Base-by-base conservation (phyloP, 768 basidiomycete genomes). In the Auriscalpium microsporum region DNA sequence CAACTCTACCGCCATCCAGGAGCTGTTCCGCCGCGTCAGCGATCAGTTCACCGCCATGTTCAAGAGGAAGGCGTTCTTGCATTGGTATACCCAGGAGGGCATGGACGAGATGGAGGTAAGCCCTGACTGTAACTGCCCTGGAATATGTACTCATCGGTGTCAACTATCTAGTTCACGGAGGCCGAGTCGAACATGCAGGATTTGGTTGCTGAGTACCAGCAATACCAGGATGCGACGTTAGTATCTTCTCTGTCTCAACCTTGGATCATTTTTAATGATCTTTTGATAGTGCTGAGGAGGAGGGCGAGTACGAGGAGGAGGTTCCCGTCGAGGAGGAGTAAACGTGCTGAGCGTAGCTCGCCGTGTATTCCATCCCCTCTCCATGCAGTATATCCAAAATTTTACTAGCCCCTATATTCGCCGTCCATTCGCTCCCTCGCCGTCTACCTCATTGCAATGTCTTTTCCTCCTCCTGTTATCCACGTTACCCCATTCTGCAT, bases 181-280 rank as follows among this genome's bases (percentile, higher is more conserved):
- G 95, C 94, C 55, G 94, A 98, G 75, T 94, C 90, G 61, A 97
- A 97, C 82, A 94, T 97, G 93, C 93, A 96, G 70, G 95, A 97
- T 77, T 78, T 98, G 61, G 90, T 97, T 58, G 92, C 94, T 51
- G 95, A 98, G 75, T 97, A 96, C 75, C 92, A 95, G 69, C 91
- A 93, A 73, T 93, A 93, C 75, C 90, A 93, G 75, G 90, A 93
- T 67, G 90, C 90, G 45, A 92, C 90, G 88, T 92, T 72, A 59
- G 89, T 83, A 13, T n/a, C 36, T 33, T 47, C 21, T 48, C 57
- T 45, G 14, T 34, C 34, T 50, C 4, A 59, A 35, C 4, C 5
- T 7, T 4, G 3, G 1, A 40, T 11, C 16, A 17, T 5, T 28
- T n/a, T 58, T 66, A 4, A 65, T 64, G n/a, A 45, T 50, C 19